Evolutionary conservation across 176 grass and related monocot species (phyloP).

Genomic region (Otatea glauca): DNA sequence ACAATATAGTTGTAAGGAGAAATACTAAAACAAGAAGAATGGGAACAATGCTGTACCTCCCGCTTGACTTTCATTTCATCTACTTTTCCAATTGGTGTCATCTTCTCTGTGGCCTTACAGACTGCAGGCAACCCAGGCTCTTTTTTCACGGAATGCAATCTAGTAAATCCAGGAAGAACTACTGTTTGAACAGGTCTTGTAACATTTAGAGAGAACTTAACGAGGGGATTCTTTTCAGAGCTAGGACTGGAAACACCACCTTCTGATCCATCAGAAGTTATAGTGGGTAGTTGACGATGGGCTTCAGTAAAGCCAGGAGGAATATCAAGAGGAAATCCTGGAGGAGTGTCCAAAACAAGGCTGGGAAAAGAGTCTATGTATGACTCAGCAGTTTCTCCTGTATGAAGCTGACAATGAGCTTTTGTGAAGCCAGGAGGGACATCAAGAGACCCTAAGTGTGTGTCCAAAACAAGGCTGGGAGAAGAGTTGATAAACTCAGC

Average conservation of each 20-base stretch:
- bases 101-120: slow-evolving; percentile 12
- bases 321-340: slow-evolving; percentile 15
- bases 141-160: slow-evolving; percentile 30
- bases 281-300: not conserved
- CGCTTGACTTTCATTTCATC: slow-evolving; percentile 16
- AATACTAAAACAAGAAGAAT: not conserved
- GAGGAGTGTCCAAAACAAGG: slow-evolving; percentile 35
- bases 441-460: slow-evolving; percentile 25
- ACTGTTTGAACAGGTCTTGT: slow-evolving; percentile 21
- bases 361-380: not conserved
- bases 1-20: not conserved
- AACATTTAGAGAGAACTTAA: slow-evolving; percentile 53
- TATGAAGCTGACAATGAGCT: slow-evolving; percentile 4
- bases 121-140: not conserved
- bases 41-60: slow-evolving; percentile 39
- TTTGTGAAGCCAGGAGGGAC: slow-evolving; percentile 46
- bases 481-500: not conserved
- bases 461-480: slow-evolving; percentile 12
- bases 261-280: slow-evolving; percentile 29
- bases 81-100: not conserved
- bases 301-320: slow-evolving; percentile 53
- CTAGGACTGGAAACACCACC: slow-evolving; percentile 31
- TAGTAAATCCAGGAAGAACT: slow-evolving; percentile 42
- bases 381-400: no score
- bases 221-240: slow-evolving; percentile 36